Evolutionary conservation across 345 rosid species (phyloP).

Genomic region (sweet orange (Citrus sinensis)): DNA sequence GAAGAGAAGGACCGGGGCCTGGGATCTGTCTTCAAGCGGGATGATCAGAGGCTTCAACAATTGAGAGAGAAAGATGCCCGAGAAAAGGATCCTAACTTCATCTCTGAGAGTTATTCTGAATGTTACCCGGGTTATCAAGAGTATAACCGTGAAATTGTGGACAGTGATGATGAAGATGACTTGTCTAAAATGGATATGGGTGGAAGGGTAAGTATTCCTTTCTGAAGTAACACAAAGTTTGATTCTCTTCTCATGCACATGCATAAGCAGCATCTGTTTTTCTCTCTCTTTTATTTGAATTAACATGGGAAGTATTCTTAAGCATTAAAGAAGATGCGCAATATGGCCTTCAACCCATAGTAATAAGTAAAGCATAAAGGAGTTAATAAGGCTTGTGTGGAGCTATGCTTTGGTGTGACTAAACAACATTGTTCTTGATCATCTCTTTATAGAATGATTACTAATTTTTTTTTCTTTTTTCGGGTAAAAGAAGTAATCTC

Average conservation of each 20-base stretch:
- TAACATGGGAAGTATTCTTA: not conserved
- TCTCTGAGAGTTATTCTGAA: slow-evolving; percentile 96
- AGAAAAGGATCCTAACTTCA: slow-evolving; percentile 90
- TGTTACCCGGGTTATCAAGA: slow-evolving; percentile 99
- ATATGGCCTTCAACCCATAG: not conserved
- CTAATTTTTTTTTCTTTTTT: not conserved
- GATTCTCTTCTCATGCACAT: not conserved
- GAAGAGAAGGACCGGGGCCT: slow-evolving; percentile 98
- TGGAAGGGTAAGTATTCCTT: slow-evolving; percentile 63
- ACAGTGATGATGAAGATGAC: slow-evolving; percentile 94
- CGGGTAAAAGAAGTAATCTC: not conserved
- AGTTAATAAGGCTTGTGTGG: not conserved
- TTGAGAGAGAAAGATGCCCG: slow-evolving; percentile 85
- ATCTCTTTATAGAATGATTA: not conserved
- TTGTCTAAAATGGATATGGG: slow-evolving; percentile 99
- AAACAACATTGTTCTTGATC: not conserved
- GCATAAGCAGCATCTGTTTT: not conserved
- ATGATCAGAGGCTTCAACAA: slow-evolving; percentile 94
- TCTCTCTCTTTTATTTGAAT: not conserved
- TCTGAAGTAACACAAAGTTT: no score
- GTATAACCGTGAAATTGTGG: slow-evolving; percentile 86
- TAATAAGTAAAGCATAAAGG: not conserved
- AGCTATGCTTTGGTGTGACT: not conserved
- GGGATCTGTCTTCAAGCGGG: slow-evolving; percentile 98
- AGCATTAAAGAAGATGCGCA: not conserved